Conservation (phyloP, 192 early-diverging fungal species). For the Linnemannia elongata region DNA sequence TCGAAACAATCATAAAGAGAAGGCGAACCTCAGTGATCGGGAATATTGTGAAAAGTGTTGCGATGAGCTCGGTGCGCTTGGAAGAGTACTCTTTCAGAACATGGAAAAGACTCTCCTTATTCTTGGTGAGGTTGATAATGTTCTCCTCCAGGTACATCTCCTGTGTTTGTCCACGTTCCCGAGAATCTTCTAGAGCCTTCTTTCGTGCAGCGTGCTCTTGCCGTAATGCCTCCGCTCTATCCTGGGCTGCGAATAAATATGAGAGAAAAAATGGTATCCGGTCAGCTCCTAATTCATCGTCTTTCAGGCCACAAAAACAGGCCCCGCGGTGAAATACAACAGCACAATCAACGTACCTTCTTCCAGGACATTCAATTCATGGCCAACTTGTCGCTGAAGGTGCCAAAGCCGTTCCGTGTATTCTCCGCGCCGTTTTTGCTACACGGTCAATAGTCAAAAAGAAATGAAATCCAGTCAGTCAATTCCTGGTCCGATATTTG, state of each 20-base stretch:
- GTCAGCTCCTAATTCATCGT: background rate
- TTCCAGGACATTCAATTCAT: slow-evolving; percentile 59
- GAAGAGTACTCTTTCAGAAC: slow-evolving; percentile 50
- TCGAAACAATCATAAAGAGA: background rate
- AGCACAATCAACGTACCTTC: slow-evolving; percentile 17
- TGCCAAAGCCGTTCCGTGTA: slow-evolving; percentile 50
- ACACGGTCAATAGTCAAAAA: background rate
- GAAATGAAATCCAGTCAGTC: background rate
- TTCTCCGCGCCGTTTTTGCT: slow-evolving; percentile 58
- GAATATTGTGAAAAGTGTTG: slow-evolving; percentile 70
- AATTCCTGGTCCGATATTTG: background rate
- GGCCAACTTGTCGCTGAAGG: slow-evolving; percentile 54
- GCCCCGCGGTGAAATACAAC: background rate
- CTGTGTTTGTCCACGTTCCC: slow-evolving; percentile 48
- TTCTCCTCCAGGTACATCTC: slow-evolving; percentile 65
- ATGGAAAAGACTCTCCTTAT: slow-evolving; percentile 60
- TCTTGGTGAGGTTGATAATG: slow-evolving; percentile 53
- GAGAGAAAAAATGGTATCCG: background rate
- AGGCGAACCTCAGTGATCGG: slow-evolving; percentile 67
- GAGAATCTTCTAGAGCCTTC: slow-evolving; percentile 54
- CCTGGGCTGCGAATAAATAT: slow-evolving; percentile 37
- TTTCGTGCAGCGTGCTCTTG: slow-evolving; percentile 51
- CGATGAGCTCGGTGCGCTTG: slow-evolving; percentile 65
- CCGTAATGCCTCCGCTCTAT: slow-evolving; percentile 31
- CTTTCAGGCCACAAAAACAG: no score